phyloP scores from a whole-genome alignment of 805 yeast genomes.

The Candida golubevii region DNA sequence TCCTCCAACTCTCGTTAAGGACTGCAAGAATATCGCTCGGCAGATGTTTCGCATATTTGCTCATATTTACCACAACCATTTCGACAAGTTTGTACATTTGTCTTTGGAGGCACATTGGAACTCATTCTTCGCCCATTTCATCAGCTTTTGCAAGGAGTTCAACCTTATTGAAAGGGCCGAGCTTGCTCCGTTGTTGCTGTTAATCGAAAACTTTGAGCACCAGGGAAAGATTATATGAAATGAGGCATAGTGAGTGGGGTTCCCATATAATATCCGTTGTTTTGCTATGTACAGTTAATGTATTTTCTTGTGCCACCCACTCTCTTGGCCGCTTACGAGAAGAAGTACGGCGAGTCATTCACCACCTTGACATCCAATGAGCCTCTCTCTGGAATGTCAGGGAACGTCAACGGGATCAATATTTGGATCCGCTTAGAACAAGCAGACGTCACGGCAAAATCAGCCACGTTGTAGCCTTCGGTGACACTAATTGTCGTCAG shows the following conservation, averaged over 20 bases:
- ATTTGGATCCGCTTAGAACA: constrained; percentile 35
- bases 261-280: constrained; percentile 2
- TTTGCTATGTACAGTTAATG: constrained; percentile 3
- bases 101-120: constrained; percentile 97
- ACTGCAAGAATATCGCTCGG: constrained; percentile 78
- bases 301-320: background rate
- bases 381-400: constrained; percentile 75
- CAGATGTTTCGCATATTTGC: constrained; percentile 97
- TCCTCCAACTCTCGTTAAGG: constrained; percentile 78
- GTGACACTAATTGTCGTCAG: constrained; percentile 67
- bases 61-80: constrained; percentile 90
- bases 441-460: constrained; percentile 20
- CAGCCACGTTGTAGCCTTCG: constrained; percentile 27
- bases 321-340: constrained; percentile 29
- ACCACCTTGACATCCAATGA: constrained; percentile 75
- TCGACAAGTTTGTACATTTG: constrained; percentile 87
- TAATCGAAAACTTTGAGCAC: constrained; percentile 74
- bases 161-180: constrained; percentile 76
- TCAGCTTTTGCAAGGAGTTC: constrained; percentile 82
- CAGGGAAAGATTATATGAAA: constrained; percentile 73
- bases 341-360: constrained; percentile 75
- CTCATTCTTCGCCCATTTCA: constrained; percentile 91
- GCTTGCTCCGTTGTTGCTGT: constrained; percentile 67
- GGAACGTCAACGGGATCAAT: constrained; percentile 65
- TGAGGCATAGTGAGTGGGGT: background rate